phyloP scores from a whole-genome alignment of 2,329 filamentous ascomycete species.

The Colletotrichum destructivum region DNA sequence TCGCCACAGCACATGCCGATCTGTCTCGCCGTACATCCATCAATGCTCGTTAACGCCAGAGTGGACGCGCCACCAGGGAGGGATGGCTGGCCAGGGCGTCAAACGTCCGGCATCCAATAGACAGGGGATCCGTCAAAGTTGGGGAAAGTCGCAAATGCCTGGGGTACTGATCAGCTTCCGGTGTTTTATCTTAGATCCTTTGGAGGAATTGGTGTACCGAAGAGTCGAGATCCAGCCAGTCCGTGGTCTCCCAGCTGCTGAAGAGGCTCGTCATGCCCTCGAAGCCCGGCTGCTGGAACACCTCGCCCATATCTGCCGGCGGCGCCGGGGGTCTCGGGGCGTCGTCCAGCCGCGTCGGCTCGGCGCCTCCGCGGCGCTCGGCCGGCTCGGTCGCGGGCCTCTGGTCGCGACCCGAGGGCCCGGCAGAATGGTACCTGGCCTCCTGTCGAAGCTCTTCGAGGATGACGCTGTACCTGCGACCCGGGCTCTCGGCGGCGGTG shows the following conservation, averaged over 20 bases:
- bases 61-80: no score
- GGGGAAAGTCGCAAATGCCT: constrained; percentile 43
- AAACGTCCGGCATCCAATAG: constrained; percentile 37
- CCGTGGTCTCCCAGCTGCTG: constrained; percentile 49
- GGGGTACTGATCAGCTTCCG: constrained; percentile 22
- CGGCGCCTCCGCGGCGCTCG: constrained; percentile 5
- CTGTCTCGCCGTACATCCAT: no score
- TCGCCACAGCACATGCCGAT: no score
- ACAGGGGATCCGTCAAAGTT: constrained; percentile 38
- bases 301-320: constrained; percentile 30
- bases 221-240: constrained; percentile 51
- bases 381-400: background rate
- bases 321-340: constrained; percentile 15
- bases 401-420: constrained; percentile 4
- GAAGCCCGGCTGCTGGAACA: constrained; percentile 34
- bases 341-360: constrained; percentile 20
- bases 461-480: constrained; percentile 65
- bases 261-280: constrained; percentile 42
- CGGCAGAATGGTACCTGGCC: constrained; percentile 37
- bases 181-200: background rate
- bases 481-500: constrained; percentile 58
- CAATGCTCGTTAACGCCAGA: no score
- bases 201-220: constrained; percentile 43
- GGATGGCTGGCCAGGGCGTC: background rate
- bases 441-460: constrained; percentile 66